These are phyloP conservation scores for Chenopodium berlandieri DNA, from an alignment of 148 eudicot species.

Conservation along the genomic window DNA sequence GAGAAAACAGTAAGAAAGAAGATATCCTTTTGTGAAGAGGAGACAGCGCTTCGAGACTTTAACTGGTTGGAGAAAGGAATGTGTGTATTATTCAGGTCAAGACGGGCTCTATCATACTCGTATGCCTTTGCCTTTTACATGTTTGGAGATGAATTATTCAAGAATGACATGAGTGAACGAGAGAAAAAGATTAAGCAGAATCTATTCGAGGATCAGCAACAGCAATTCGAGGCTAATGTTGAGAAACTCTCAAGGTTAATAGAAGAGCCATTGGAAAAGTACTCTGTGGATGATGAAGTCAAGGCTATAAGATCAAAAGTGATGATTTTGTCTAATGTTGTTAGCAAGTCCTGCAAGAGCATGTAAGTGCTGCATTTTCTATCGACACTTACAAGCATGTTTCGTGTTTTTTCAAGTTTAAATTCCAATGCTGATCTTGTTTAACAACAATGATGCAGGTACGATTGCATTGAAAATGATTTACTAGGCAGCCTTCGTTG, in stretches of 20 bases:
- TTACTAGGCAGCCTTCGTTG: slow-evolving; percentile 51
- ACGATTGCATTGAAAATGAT: slow-evolving; percentile 66
- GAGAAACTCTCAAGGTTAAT: slow-evolving; percentile 64
- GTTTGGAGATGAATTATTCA: slow-evolving; percentile 30
- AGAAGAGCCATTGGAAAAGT: slow-evolving; percentile 55
- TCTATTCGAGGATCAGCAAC: slow-evolving; percentile 77
- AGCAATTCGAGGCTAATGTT: slow-evolving; percentile 72
- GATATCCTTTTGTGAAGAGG: slow-evolving; percentile 41
- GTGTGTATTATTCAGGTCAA: slow-evolving; percentile 60
- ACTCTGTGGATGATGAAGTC: slow-evolving; percentile 34
- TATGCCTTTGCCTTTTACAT: slow-evolving; percentile 78
- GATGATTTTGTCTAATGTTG: slow-evolving; percentile 41
- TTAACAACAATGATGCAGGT: slow-evolving; percentile 38
- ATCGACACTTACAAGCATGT: background rate
- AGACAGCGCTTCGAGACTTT: slow-evolving; percentile 43
- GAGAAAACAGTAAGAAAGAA: slow-evolving; percentile 44
- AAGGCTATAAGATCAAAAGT: slow-evolving; percentile 47
- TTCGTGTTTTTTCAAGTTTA: background rate
- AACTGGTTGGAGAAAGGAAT: slow-evolving; percentile 73
- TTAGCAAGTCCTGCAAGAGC: slow-evolving; percentile 57
- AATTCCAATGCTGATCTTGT: background rate
- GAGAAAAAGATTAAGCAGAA: slow-evolving; percentile 50
- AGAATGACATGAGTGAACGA: too few species aligned
- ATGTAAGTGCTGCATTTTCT: slow-evolving; percentile 42
- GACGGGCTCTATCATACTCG: slow-evolving; percentile 66